Evolutionary conservation across 352 stramenopile species (phyloP).

Genomic region (Phytophthora nicotianae): DNA sequence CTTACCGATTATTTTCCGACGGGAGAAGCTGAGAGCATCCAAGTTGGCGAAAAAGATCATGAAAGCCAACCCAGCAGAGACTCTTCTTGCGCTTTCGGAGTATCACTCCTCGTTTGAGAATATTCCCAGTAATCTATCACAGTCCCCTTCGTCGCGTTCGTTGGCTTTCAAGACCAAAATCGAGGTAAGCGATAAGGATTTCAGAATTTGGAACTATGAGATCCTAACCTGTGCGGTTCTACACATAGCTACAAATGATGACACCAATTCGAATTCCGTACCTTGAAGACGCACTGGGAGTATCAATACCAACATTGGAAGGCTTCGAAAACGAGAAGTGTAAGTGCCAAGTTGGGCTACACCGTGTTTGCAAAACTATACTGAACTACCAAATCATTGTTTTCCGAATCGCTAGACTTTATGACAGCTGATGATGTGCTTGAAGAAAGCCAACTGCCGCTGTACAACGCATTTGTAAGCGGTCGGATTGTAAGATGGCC

Average conservation of each 20-base stretch:
- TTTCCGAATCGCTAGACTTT: constrained; percentile 47
- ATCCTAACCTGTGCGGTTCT: constrained; percentile 6
- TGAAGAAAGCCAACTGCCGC: constrained; percentile 78
- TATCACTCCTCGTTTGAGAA: constrained; percentile 86
- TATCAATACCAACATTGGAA: constrained; percentile 80
- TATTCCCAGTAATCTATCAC: constrained; percentile 37
- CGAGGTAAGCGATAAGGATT: constrained; percentile 48
- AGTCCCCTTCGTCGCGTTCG: constrained; percentile 30
- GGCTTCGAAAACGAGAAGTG: constrained; percentile 84
- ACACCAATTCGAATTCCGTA: constrained; percentile 89
- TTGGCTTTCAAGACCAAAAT: constrained; percentile 83
- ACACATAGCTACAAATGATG: constrained; percentile 82
- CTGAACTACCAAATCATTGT: background rate
- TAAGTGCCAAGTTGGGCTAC: constrained; percentile 29
- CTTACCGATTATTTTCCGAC: constrained; percentile 66
- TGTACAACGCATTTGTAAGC: constrained; percentile 86
- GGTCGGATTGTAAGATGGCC: background rate
- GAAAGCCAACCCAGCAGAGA: constrained; percentile 82
- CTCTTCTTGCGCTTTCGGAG: constrained; percentile 77
- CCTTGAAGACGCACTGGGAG: constrained; percentile 74
- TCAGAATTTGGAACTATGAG: background rate
- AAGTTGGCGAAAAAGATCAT: constrained; percentile 84
- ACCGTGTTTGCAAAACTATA: background rate
- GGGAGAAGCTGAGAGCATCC: constrained; percentile 68
- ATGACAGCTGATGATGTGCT: constrained; percentile 87